phyloP scores from a whole-genome alignment of 176 grass and related monocot species.

The Triticum turgidum region DNA sequence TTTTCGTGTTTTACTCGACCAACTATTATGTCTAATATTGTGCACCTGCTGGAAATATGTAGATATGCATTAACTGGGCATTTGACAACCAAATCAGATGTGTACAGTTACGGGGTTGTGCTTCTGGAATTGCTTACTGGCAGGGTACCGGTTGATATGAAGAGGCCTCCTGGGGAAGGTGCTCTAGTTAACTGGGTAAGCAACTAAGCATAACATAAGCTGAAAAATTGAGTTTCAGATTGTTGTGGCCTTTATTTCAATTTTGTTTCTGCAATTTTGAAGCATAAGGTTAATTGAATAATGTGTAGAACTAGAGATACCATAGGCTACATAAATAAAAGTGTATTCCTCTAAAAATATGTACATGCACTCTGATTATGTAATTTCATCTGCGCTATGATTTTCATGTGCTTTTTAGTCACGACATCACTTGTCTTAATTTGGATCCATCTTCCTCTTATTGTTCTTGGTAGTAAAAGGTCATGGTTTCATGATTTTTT shows the following conservation, averaged over 20 bases:
- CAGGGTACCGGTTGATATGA: slow-evolving; percentile 92
- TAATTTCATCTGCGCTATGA: not conserved
- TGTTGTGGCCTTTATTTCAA: slow-evolving; percentile 16
- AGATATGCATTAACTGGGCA: slow-evolving; percentile 93
- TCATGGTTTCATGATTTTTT: slow-evolving; percentile 13
- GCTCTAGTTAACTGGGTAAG: slow-evolving; percentile 92
- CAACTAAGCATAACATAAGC: slow-evolving; percentile 40
- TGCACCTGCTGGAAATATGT: slow-evolving; percentile 11
- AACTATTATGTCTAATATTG: slow-evolving; percentile 30
- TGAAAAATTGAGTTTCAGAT: not conserved
- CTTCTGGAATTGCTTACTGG: slow-evolving; percentile 96
- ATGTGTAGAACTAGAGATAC: not conserved
- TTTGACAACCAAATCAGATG: slow-evolving; percentile 99
- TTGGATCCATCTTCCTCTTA: slow-evolving; percentile 22
- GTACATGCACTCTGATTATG: not conserved
- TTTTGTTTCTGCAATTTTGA: slow-evolving; percentile 21
- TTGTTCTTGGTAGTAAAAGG: slow-evolving; percentile 2
- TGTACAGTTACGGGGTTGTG: slow-evolving; percentile 96
- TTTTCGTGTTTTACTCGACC: slow-evolving; percentile 22
- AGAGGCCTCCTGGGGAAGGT: slow-evolving; percentile 81
- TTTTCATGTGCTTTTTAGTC: not conserved
- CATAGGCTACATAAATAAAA: not conserved
- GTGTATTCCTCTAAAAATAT: not conserved
- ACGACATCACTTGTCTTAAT: slow-evolving; percentile 12
- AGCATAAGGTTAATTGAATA: slow-evolving; percentile 10